Percentiles rank a stretch among this genome's conserved stretches.
Conservation (phyloP, 2,329 filamentous ascomycete species). For the Thelonectria rubi region DNA sequence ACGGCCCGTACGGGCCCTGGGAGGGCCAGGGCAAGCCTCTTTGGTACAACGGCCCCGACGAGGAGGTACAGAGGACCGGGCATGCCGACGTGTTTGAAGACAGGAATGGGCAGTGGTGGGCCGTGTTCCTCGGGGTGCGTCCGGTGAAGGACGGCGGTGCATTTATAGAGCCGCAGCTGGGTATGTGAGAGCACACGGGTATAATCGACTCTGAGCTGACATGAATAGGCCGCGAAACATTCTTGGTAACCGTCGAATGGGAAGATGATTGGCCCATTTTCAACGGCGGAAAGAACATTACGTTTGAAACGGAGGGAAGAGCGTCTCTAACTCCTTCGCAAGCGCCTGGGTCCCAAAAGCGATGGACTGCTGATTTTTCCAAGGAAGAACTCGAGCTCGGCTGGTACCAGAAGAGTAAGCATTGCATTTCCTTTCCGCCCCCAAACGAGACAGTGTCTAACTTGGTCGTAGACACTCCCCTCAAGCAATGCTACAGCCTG, state of each 20-base stretch:
- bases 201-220: slow-evolving; percentile 16
- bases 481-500: slow-evolving; percentile 54
- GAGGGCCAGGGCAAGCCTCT: slow-evolving; percentile 47
- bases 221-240: slow-evolving; percentile 36
- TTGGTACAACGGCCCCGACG: slow-evolving; percentile 53
- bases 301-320: slow-evolving; percentile 32
- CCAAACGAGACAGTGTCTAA: not conserved
- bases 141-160: slow-evolving; percentile 22
- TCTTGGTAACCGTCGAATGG: slow-evolving; percentile 40
- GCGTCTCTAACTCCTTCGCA: slow-evolving; percentile 4
- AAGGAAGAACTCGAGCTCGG: slow-evolving; percentile 31
- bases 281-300: slow-evolving; percentile 37
- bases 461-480: slow-evolving; percentile 29
- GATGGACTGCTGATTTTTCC: slow-evolving; percentile 32
- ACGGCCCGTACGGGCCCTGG: slow-evolving; percentile 58
- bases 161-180: slow-evolving; percentile 37
- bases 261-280: slow-evolving; percentile 39
- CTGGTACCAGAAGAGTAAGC: slow-evolving; percentile 42
- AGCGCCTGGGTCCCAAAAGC: not conserved
- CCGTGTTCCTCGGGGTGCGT: slow-evolving; percentile 34
- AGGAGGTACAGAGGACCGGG: slow-evolving; percentile 56
- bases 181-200: not conserved
- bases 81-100: slow-evolving; percentile 41
- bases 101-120: slow-evolving; percentile 37
- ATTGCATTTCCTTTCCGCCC: accelerated